These are phyloP conservation scores for Styphnolobium japonicum DNA, from an alignment of 306 rosid genomes.

Conservation along the genomic window DNA sequence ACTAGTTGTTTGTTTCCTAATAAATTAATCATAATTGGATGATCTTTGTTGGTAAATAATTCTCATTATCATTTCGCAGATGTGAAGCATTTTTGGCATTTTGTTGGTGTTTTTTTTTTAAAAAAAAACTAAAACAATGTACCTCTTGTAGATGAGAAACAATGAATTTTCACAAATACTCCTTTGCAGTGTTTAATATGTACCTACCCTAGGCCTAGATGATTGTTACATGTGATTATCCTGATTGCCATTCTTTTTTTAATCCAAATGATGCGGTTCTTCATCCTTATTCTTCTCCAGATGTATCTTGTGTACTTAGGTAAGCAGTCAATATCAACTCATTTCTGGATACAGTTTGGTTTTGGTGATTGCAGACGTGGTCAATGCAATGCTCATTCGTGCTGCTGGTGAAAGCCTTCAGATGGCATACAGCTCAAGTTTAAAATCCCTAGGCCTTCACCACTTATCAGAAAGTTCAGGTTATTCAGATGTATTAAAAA, in stretches of 20 bases:
- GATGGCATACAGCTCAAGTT: conserved; percentile 36
- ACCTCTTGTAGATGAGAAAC: background rate
- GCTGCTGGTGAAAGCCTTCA: conserved; percentile 55
- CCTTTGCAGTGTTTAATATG: background rate
- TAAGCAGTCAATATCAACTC: conserved; percentile 44
- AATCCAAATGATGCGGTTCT: background rate
- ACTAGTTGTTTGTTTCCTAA: background rate
- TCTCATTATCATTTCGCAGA: background rate
- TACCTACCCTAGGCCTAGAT: background rate
- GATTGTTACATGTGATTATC: background rate
- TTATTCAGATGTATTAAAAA: conserved; percentile 19
- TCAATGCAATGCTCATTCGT: conserved; percentile 70
- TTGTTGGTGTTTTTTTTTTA: background rate
- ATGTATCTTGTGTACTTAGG: background rate
- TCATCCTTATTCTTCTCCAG: background rate
- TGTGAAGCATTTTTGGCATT: background rate
- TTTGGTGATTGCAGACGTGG: conserved; percentile 78
- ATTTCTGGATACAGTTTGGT: conserved; percentile 73
- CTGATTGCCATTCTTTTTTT: background rate
- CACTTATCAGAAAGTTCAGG: conserved; percentile 38
- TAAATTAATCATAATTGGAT: background rate
- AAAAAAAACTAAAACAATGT: background rate
- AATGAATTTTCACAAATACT: background rate
- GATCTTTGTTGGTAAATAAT: background rate
- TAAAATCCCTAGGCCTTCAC: conserved; percentile 41